Evolutionary conservation across 441 rosid genomes (phyloP).

Genomic region (Populus tomentosa): DNA sequence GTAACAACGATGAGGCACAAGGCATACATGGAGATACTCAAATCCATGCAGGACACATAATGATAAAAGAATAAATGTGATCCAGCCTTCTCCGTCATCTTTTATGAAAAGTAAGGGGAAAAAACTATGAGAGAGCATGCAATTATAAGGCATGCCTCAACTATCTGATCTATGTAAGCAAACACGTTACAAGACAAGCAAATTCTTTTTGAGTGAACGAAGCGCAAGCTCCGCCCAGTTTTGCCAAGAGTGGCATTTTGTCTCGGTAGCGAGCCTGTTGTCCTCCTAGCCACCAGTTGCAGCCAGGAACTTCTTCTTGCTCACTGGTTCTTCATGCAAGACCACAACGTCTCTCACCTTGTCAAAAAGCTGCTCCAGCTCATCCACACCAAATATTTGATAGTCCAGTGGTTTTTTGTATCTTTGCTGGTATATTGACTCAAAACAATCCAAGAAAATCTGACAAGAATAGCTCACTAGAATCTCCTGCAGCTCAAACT

Average conservation of each 20-base stretch:
- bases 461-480: constrained; percentile 80
- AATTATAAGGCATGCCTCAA: constrained; percentile 11
- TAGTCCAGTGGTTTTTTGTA: constrained; percentile 68
- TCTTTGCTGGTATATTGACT: constrained; percentile 69
- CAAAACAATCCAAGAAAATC: constrained; percentile 68
- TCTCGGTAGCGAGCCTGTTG: no score
- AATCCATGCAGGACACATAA: constrained; percentile 36
- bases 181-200: constrained; percentile 2
- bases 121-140: constrained; percentile 6
- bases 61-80: constrained; percentile 17
- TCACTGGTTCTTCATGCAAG: constrained; percentile 63
- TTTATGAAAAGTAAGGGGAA: constrained; percentile 9
- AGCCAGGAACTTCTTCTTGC: constrained; percentile 56
- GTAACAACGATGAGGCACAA: constrained; percentile 16
- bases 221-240: no score
- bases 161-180: constrained; percentile 3
- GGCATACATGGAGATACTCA: constrained; percentile 34
- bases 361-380: constrained; percentile 69
- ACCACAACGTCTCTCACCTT: constrained; percentile 65
- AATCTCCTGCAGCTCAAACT: constrained; percentile 78
- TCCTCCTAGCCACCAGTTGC: constrained; percentile 41
- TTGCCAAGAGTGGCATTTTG: no score
- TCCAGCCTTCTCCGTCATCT: constrained; percentile 22
- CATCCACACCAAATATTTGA: constrained; percentile 52
- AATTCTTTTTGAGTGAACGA: no score